phyloP scores from a whole-genome alignment of 345 rosid species.

The Camelina laxa region DNA sequence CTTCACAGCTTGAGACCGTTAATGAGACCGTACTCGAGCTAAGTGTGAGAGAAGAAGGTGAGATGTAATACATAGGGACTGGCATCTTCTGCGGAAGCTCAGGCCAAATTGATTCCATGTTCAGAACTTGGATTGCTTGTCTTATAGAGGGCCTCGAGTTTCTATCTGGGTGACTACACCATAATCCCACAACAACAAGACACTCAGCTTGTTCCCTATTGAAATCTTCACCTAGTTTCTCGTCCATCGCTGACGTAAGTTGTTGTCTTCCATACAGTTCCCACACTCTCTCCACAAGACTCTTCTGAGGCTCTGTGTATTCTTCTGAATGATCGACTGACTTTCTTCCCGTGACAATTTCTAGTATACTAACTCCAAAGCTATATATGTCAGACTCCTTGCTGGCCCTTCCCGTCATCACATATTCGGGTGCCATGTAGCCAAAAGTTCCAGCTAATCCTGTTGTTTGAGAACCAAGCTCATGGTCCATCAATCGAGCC shows the following conservation, averaged over 20 bases:
- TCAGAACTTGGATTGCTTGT: conserved; percentile 54
- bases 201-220: conserved; percentile 43
- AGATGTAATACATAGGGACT: conserved; percentile 31
- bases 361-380: conserved; percentile 47
- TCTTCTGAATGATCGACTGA: conserved; percentile 28
- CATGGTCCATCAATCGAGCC: conserved; percentile 47
- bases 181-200: conserved; percentile 52
- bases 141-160: conserved; percentile 48
- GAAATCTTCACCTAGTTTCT: conserved; percentile 37
- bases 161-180: conserved; percentile 60
- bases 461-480: conserved; percentile 37
- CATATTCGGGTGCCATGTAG: conserved; percentile 54
- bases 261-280: conserved; percentile 43
- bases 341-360: conserved; percentile 46
- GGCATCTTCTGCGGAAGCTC: conserved; percentile 50
- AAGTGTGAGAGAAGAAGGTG: conserved; percentile 27
- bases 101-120: conserved; percentile 47
- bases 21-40: conserved; percentile 37
- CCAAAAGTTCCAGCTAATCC: conserved; percentile 49
- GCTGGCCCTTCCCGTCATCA: conserved; percentile 47
- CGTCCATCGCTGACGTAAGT: conserved; percentile 43
- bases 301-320: not conserved
- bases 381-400: conserved; percentile 50
- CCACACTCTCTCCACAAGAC: conserved; percentile 58
- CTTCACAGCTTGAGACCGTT: conserved; percentile 26